phyloP scores from a whole-genome alignment of 129 eudicot species.

The Centrapalus pauciflorus region DNA sequence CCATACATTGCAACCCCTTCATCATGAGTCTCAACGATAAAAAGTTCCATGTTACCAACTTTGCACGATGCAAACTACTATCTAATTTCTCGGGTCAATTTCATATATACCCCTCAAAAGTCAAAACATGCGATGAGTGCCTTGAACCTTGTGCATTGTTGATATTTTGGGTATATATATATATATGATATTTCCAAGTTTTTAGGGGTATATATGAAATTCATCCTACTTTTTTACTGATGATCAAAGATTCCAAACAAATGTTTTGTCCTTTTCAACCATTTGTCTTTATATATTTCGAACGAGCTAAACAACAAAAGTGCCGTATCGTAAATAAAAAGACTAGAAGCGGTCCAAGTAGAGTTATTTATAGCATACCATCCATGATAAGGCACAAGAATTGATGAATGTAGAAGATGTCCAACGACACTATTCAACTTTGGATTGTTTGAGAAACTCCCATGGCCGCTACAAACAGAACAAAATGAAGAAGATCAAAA shows the following conservation, averaged over 20 bases:
- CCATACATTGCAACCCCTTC: too few species aligned
- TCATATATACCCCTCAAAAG: too few species aligned
- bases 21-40: too few species aligned
- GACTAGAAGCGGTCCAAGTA: slow-evolving; percentile 15
- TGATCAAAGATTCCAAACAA: neutral
- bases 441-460: slow-evolving; percentile 49
- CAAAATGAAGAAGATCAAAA: slow-evolving; percentile 13
- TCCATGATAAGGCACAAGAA: slow-evolving; percentile 69
- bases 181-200: too few species aligned
- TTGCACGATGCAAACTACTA: neutral
- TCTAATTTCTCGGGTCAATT: too few species aligned
- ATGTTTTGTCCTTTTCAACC: neutral
- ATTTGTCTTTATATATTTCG: neutral
- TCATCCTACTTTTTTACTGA: neutral
- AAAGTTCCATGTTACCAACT: neutral
- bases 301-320: neutral
- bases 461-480: slow-evolving; percentile 48
- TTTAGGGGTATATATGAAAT: too few species aligned
- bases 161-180: too few species aligned
- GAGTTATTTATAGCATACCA: slow-evolving; percentile 36
- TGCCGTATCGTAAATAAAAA: neutral
- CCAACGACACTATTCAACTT: slow-evolving; percentile 66
- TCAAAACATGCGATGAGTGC: too few species aligned
- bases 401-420: slow-evolving; percentile 62
- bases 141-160: too few species aligned